phyloP scores from a whole-genome alignment of 345 rosid species.

The Hibiscus trionum region DNA sequence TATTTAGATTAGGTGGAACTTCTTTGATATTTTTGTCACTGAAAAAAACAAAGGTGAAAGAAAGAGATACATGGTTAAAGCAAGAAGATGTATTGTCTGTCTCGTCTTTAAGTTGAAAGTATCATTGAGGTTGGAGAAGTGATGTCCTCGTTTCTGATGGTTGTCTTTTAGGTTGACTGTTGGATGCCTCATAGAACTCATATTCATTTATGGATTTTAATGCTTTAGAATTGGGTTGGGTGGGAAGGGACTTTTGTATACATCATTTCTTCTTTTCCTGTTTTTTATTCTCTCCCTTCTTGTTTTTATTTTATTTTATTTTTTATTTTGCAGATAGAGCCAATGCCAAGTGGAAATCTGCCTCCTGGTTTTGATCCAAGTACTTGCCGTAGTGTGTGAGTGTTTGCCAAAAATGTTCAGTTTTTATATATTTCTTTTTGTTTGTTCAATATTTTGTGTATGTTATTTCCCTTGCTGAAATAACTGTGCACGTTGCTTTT shows the following conservation, averaged over 20 bases:
- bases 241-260: conserved; percentile 11
- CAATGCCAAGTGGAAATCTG: conserved; percentile 93
- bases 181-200: background rate
- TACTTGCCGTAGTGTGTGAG: conserved; percentile 99
- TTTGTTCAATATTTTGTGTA: conserved; percentile 8
- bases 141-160: background rate
- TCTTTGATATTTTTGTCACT: background rate
- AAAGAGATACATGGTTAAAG: background rate
- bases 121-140: background rate
- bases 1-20: background rate
- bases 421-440: background rate
- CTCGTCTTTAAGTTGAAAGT: background rate
- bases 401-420: conserved; percentile 26
- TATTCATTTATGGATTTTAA: conserved; percentile 3
- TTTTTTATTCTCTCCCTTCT: conserved; percentile 18
- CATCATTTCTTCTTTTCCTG: conserved; percentile 7
- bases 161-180: conserved; percentile 7
- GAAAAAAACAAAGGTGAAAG: background rate
- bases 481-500: background rate
- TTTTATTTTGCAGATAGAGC: conserved; percentile 83
- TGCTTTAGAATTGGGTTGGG: conserved; percentile 13
- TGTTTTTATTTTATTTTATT: background rate
- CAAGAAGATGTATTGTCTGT: background rate
- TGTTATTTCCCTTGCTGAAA: conserved; percentile 13
- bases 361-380: conserved; percentile 99